Evolutionary conservation across 2,329 filamentous ascomycete species (phyloP), one percentile per base, ranked within the genome.

Genomic region (Decorospora gaudefroyi): DNA sequence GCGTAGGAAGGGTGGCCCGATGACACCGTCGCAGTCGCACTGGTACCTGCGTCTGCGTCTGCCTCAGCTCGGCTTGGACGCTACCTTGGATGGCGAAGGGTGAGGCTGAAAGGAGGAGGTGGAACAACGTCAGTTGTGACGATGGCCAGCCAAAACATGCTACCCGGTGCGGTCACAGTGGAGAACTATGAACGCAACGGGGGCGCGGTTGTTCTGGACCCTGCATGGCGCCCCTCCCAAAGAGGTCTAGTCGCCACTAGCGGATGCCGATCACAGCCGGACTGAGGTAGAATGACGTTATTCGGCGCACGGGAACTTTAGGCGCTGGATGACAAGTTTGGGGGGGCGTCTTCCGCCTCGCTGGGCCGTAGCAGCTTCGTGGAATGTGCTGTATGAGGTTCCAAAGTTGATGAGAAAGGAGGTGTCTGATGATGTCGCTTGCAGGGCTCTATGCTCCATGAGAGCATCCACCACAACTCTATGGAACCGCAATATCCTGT

Each of bases 31-130:
- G 42, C 21, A 42, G 38, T 36, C 26, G 21, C 11, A 31, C 32
- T 33, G 47, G 55, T 55, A 53, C 55, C 50, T 58, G 53, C 57
- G 38, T 53, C 46, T 33, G n/a, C n/a, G n/a, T n/a, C n/a, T n/a
- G n/a, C n/a, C 18, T 43, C 34, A 46, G 35, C 32, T 42, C 16
- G 25, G 19, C 13, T 33, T 17, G 26, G 40, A 29, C 25, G 18
- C 9, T 27, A 37, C 42, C 25, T 36, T 36, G 42, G 32, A 47
- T 41, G 26, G 27, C 27, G 27, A 29, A 29, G 12, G 22, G 30
- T 43, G 53, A 55, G 46, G 53, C 53, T 54, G 46, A 41, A 50
- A 15, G 25, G 44, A 29, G 42, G 25, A 40, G 34, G 35, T 36
- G 38, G 42, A 15, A 26, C 33, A 53, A 52, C 55, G 55, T 60